These are phyloP conservation scores for Erysimum pusillum DNA, from an alignment of 441 rosid genomes.

Conservation along the genomic window DNA sequence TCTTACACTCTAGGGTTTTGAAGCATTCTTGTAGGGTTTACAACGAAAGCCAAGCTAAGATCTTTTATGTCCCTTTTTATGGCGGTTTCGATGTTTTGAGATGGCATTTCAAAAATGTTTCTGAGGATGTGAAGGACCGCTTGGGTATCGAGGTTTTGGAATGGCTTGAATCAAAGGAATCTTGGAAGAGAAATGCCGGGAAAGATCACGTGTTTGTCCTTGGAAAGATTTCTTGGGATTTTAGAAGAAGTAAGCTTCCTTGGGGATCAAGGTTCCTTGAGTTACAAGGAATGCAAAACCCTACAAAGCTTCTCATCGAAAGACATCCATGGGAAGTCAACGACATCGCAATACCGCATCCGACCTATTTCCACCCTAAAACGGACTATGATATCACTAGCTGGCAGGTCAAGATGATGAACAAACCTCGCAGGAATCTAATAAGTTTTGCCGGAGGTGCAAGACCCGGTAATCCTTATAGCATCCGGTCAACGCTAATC, in stretches of 20 bases:
- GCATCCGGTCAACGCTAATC: constrained; percentile 67
- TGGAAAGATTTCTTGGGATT: constrained; percentile 93
- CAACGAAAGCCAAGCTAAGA: constrained; percentile 66
- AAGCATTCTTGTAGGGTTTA: constrained; percentile 87
- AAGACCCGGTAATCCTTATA: constrained; percentile 63
- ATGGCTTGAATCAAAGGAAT: constrained; percentile 67
- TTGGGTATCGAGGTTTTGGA: constrained; percentile 65
- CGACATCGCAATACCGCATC: constrained; percentile 87
- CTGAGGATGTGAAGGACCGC: constrained; percentile 71
- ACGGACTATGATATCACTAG: constrained; percentile 68
- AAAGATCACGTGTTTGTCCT: constrained; percentile 86
- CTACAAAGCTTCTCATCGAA: constrained; percentile 81
- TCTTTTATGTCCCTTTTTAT: constrained; percentile 84
- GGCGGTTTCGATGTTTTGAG: constrained; percentile 84
- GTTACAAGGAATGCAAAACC: constrained; percentile 78
- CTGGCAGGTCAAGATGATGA: constrained; percentile 73
- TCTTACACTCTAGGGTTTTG: constrained; percentile 75
- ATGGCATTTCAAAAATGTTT: constrained; percentile 92
- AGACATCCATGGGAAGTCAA: constrained; percentile 87
- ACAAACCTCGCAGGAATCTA: constrained; percentile 53
- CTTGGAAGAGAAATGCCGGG: constrained; percentile 70
- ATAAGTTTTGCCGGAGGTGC: constrained; percentile 78
- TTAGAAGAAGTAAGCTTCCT: constrained; percentile 61
- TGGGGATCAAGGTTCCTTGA: constrained; percentile 83
- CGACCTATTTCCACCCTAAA: constrained; percentile 82